Base-by-base conservation (phyloP, 306 rosid species). In the Quercus alba region DNA sequence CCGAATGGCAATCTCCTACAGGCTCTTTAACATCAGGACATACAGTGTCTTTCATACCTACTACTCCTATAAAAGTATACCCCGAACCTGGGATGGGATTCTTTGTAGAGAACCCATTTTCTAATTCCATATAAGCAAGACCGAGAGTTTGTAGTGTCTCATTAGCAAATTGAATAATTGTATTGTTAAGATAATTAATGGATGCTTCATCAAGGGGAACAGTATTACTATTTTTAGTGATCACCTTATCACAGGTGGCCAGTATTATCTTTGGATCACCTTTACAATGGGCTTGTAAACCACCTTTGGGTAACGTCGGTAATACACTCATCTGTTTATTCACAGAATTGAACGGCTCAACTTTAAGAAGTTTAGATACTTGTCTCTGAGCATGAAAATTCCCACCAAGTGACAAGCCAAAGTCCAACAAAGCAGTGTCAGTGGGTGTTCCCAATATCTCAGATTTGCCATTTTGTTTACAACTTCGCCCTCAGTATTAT, bases 21-120 rank as follows among this genome's bases (percentile, higher is more conserved):
- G 99, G 93, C 80, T 95, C 99, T 89, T 89, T 95, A 18, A 95
- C 99, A 68, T 97, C 98, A 1, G 97, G 99, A 70, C 99, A 98
- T 74, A 95, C 96, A 52, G 99, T 98, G 84, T 95, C 99, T 84
- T 95, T 95, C 74, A 95, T 95, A 49, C 99, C 99, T 55, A 95
- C 96, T 76, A 95, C 73, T 75, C 98, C 99, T 75, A 95, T 89
- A 55, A 93, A 91, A 59, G 97, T 95, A 72, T 80, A 90, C 21
- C 99, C 99, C 74, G 96, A 87, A 83, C 30, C 78, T 62, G 99
- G 99, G 86, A 91, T 95, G 25, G 95, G 72, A 66, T 89, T 86
- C 55, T 83, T 74, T 4, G 81, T 70, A 76, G 97, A 89, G 86
- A 91, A 90, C 20, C 90, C 94, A 17, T 67, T 83, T 74, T 89